These are phyloP conservation scores for Globisporangium ultimum DNA, from an alignment of 352 stramenopile species.

Conservation along the genomic window DNA sequence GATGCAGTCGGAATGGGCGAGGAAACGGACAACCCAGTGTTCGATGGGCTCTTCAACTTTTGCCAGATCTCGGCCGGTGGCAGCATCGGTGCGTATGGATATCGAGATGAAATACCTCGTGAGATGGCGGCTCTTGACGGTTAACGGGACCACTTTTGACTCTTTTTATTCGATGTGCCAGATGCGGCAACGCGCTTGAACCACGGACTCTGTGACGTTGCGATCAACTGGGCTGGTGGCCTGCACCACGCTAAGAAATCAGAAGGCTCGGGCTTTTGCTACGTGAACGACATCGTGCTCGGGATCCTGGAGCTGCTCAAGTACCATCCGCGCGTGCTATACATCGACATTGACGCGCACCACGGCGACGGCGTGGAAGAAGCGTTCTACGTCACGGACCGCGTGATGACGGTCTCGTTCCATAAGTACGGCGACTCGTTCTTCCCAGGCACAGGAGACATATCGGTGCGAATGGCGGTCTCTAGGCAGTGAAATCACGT, in stretches of 20 bases:
- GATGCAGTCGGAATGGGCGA: slow-evolving; percentile 93
- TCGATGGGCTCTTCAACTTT: slow-evolving; percentile 99
- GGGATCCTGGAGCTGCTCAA: slow-evolving; percentile 99
- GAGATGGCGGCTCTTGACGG: too few relatives aligned
- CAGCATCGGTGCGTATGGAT: slow-evolving; percentile 73
- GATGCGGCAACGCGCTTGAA: slow-evolving; percentile 97
- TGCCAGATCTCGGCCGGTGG: slow-evolving; percentile 97
- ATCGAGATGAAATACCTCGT: background rate
- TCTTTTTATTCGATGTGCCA: slow-evolving; percentile 13
- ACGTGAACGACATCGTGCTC: slow-evolving; percentile 99
- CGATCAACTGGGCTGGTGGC: slow-evolving; percentile 98
- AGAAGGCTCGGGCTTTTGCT: slow-evolving; percentile 98
- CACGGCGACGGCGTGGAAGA: slow-evolving; percentile 99
- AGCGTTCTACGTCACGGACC: slow-evolving; percentile 98
- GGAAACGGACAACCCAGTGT: slow-evolving; percentile 98
- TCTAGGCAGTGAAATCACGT: too few relatives aligned
- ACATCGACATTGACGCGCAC: slow-evolving; percentile 99
- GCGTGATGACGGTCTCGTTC: slow-evolving; percentile 98
- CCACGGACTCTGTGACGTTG: slow-evolving; percentile 93
- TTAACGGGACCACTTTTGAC: too few relatives aligned
- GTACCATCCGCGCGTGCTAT: slow-evolving; percentile 95
- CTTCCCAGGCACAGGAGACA: slow-evolving; percentile 94
- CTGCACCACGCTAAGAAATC: slow-evolving; percentile 99
- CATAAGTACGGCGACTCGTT: slow-evolving; percentile 99
- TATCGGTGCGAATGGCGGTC: slow-evolving; percentile 88